Percentiles rank a stretch among this genome's conserved stretches.
Conservation (phyloP, 768 basidiomycete genomes). For the Candolleomyces eurysporus region DNA sequence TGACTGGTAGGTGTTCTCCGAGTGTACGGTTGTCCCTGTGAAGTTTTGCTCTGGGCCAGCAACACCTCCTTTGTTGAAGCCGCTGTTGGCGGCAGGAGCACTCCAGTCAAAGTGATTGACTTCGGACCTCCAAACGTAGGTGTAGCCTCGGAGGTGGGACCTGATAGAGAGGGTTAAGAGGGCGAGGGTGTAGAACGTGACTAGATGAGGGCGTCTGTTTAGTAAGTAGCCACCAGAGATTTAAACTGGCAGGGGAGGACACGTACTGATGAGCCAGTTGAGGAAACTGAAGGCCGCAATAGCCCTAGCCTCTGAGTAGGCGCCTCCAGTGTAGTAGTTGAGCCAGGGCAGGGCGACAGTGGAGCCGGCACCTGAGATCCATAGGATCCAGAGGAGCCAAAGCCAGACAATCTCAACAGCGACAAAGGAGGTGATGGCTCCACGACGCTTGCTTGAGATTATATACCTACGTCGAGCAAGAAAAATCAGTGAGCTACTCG, state of each 20-base stretch:
- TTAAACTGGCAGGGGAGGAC: too few species aligned
- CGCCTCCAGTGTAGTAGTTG: background rate
- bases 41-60: background rate
- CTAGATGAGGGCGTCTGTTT: conserved; percentile 16
- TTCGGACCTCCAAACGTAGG: conserved; percentile 31
- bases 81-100: background rate
- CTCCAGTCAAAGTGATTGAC: conserved; percentile 30
- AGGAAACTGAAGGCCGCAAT: conserved; percentile 46
- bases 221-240: background rate
- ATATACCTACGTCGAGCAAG: conserved; percentile 22
- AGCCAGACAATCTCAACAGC: conserved; percentile 33
- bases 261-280: conserved; percentile 41
- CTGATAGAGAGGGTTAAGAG: conserved; percentile 30
- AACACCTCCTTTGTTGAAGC: background rate
- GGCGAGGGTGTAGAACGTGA: conserved; percentile 31
- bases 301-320: conserved; percentile 36
- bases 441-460: conserved; percentile 34
- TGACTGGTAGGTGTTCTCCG: too few species aligned
- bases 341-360: conserved; percentile 18
- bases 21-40: too few species aligned
- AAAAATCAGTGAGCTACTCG: background rate
- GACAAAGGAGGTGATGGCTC: conserved; percentile 38
- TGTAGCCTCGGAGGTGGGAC: conserved; percentile 31
- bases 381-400: conserved; percentile 42
- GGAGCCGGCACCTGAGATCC: conserved; percentile 38